phyloP scores from a whole-genome alignment of 805 yeast genomes.

The Kodamaea laetipori region DNA sequence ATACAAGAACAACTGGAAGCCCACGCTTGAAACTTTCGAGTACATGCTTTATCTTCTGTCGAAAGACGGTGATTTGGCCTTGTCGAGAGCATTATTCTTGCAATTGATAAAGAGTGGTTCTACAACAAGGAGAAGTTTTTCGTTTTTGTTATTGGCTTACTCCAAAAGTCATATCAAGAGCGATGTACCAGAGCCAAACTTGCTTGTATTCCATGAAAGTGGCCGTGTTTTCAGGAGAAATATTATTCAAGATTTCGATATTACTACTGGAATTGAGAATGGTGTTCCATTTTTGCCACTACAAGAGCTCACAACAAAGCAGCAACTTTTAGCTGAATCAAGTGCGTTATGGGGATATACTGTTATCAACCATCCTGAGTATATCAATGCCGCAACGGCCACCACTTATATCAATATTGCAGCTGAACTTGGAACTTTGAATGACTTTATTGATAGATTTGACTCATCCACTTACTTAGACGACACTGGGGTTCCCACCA shows the following conservation, averaged over 20 bases:
- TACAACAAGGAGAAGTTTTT: conserved; percentile 42
- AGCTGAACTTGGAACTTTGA: conserved; percentile 32
- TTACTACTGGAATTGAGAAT: conserved; percentile 16
- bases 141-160: conserved; percentile 52
- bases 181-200: conserved; percentile 15
- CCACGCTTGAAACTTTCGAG: conserved; percentile 55
- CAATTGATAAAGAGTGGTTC: conserved; percentile 42
- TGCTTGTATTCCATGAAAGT: conserved; percentile 43
- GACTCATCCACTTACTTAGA: conserved; percentile 32
- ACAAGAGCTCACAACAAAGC: conserved; percentile 37
- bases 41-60: conserved; percentile 78
- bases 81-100: conserved; percentile 67
- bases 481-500: conserved; percentile 9
- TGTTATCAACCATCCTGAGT: conserved; percentile 43
- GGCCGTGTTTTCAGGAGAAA: conserved; percentile 52
- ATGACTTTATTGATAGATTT: conserved; percentile 38
- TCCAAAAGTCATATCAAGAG: conserved; percentile 35
- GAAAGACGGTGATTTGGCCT: conserved; percentile 71
- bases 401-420: conserved; percentile 56
- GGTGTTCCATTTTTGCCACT: conserved; percentile 75
- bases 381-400: conserved; percentile 45
- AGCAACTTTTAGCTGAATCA: conserved; percentile 67
- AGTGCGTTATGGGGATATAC: conserved; percentile 72
- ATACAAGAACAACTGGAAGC: conserved; percentile 45
- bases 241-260: conserved; percentile 45